Evolutionary conservation across 306 rosid species (phyloP).

Genomic region (Nissolia schottii): DNA sequence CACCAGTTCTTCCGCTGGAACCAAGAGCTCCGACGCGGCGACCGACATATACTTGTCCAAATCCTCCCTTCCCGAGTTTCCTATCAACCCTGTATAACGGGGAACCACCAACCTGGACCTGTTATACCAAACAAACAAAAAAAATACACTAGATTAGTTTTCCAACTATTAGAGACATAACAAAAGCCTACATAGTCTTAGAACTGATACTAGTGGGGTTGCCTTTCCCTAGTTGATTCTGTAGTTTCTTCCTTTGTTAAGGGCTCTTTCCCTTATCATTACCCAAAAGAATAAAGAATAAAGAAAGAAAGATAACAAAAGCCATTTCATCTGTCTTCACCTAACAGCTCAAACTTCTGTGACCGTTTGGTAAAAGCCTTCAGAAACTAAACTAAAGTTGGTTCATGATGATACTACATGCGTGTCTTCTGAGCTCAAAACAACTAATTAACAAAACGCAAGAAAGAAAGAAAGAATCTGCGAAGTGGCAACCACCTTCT

Average conservation of each 20-base stretch:
- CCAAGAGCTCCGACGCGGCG: conserved; percentile 50
- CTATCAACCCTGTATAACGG: conserved; percentile 66
- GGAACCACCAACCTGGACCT: conserved; percentile 95
- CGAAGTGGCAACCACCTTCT: conserved; percentile 49
- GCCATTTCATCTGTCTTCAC: no score
- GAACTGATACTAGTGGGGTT: no score
- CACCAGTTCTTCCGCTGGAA: conserved; percentile 51
- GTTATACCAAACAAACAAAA: conserved; percentile 16
- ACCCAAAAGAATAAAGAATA: no score
- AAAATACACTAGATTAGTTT: background rate
- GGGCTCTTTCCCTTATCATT: no score
- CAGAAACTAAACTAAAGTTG: no score
- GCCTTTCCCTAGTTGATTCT: no score
- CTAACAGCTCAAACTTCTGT: background rate
- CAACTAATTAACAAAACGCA: background rate
- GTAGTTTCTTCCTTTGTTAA: no score
- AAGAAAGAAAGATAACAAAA: background rate
- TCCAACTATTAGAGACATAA: background rate
- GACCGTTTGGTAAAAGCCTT: no score
- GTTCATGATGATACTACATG: no score
- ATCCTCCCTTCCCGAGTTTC: conserved; percentile 94
- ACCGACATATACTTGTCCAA: conserved; percentile 95
- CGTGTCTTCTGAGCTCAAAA: background rate
- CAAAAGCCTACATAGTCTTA: background rate
- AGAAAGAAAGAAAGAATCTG: background rate